Conservation (phyloP, 1,284 basidiomycete genomes). For the Moniliella sp. region DNA sequence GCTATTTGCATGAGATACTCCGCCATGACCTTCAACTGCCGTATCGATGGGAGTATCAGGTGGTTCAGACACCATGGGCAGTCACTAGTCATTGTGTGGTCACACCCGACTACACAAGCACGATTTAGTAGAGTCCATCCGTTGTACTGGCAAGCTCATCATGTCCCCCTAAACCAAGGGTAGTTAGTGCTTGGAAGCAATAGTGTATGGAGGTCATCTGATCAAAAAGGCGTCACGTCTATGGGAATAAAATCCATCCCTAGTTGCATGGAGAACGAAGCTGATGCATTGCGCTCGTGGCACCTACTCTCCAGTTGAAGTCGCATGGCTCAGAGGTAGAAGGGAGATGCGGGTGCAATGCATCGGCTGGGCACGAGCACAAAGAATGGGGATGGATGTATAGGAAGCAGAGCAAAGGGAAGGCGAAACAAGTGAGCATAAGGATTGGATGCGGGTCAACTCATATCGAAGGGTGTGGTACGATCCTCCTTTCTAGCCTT, state of each 20-base stretch:
- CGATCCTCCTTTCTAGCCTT: no score
- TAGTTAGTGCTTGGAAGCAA: conserved; percentile 82
- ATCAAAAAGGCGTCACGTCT: conserved; percentile 39
- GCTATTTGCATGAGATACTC: conserved; percentile 43
- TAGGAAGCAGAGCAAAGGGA: no score
- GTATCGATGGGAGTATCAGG: conserved; percentile 67
- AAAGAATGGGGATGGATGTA: no score
- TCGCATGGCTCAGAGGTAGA: no score
- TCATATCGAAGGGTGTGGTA: no score
- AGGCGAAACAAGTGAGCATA: no score
- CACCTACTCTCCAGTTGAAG: no score
- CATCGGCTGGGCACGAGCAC: no score
- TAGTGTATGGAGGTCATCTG: conserved; percentile 35
- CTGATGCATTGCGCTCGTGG: no score
- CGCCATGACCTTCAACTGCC: conserved; percentile 83
- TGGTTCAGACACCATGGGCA: conserved; percentile 87
- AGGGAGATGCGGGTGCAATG: no score
- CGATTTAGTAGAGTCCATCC: conserved; percentile 54
- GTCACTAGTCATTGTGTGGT: conserved; percentile 74
- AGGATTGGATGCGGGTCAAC: no score
- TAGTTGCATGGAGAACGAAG: no score
- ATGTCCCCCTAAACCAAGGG: conserved; percentile 70
- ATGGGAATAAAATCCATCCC: background rate
- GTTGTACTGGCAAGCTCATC: conserved; percentile 57
- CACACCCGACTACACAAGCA: conserved; percentile 44